A percentile compares a stretch with the other conserved stretches of the same genome.
phyloP scores from a whole-genome alignment of 1,284 basidiomycete species.

The Serendipita sp. region DNA sequence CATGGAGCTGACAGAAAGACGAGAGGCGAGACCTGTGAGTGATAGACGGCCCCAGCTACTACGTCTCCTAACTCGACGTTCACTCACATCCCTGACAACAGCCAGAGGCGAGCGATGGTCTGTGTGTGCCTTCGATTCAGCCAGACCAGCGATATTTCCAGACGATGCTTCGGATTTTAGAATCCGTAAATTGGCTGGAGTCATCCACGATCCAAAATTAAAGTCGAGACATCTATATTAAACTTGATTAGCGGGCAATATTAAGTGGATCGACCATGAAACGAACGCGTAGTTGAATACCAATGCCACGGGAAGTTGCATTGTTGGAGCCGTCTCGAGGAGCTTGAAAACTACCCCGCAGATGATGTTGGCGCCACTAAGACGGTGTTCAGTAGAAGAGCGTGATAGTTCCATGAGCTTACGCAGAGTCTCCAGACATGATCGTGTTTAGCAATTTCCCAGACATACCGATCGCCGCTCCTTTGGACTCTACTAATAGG shows the following conservation, averaged over 20 bases:
- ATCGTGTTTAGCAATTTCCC: conserved; percentile 63
- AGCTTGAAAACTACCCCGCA: conserved; percentile 73
- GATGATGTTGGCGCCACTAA: conserved; percentile 73
- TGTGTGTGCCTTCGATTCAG: conserved; percentile 77
- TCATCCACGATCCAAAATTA: conserved; percentile 98
- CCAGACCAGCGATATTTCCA: conserved; percentile 41
- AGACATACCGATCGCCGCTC: conserved; percentile 72
- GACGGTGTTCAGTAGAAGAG: conserved; percentile 3
- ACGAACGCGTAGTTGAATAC: conserved; percentile 65
- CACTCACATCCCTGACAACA: conserved; percentile 58
- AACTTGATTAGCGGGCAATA: conserved; percentile 15
- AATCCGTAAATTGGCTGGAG: conserved; percentile 69
- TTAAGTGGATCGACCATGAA: background rate
- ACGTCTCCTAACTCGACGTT: conserved; percentile 25
- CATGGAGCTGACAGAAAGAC: background rate
- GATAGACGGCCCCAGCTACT: conserved; percentile 29
- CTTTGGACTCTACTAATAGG: conserved; percentile 66
- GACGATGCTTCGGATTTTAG: conserved; percentile 43
- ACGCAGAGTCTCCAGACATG: conserved; percentile 86
- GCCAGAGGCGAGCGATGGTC: conserved; percentile 74
- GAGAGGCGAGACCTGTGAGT: background rate
- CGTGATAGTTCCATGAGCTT: conserved; percentile 24
- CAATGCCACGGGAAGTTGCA: conserved; percentile 60
- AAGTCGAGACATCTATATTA: conserved; percentile 61
- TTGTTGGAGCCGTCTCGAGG: conserved; percentile 43